A percentile compares a stretch with the other conserved stretches of the same genome.
Evolutionary conservation across 352 stramenopile genomes (phyloP).

Genomic region (Phytopythium delawarense): DNA sequence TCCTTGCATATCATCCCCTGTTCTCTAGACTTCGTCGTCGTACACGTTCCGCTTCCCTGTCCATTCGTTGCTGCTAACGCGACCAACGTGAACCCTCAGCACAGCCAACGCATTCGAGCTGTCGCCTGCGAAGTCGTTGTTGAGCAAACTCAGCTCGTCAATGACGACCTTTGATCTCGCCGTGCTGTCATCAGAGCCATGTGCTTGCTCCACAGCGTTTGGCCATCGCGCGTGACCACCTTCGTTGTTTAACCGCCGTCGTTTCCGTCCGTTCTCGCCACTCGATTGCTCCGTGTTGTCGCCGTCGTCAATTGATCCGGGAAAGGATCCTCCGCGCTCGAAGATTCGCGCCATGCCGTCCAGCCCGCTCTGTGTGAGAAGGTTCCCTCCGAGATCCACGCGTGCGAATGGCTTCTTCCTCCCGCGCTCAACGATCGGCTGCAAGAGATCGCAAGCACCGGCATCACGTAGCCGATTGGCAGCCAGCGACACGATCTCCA

Average conservation of each 20-base stretch:
- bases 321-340: not conserved
- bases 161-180: slow-evolving; percentile 11
- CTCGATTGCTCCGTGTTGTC: not conserved
- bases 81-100: slow-evolving; percentile 30
- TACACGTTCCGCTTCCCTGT: slow-evolving; percentile 67
- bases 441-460: slow-evolving; percentile 40
- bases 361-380: slow-evolving; percentile 55
- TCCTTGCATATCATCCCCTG: slow-evolving; percentile 4
- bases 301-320: not conserved
- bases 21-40: slow-evolving; percentile 68
- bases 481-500: slow-evolving; percentile 51
- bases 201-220: not conserved
- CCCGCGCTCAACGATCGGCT: slow-evolving; percentile 42
- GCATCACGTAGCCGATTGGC: slow-evolving; percentile 69
- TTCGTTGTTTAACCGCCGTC: slow-evolving; percentile 18
- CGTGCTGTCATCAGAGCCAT: not conserved
- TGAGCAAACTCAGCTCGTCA: slow-evolving; percentile 54
- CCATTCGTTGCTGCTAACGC: slow-evolving; percentile 64
- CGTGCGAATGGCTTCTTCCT: slow-evolving; percentile 31
- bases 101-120: slow-evolving; percentile 20
- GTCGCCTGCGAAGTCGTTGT: slow-evolving; percentile 57
- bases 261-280: slow-evolving; percentile 16
- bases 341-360: slow-evolving; percentile 35
- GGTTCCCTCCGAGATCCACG: slow-evolving; percentile 72
- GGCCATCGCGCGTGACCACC: not conserved